Evolutionary conservation across 2,329 filamentous ascomycete genomes (phyloP).

Genomic region (Dendrostoma leiphaemia): DNA sequence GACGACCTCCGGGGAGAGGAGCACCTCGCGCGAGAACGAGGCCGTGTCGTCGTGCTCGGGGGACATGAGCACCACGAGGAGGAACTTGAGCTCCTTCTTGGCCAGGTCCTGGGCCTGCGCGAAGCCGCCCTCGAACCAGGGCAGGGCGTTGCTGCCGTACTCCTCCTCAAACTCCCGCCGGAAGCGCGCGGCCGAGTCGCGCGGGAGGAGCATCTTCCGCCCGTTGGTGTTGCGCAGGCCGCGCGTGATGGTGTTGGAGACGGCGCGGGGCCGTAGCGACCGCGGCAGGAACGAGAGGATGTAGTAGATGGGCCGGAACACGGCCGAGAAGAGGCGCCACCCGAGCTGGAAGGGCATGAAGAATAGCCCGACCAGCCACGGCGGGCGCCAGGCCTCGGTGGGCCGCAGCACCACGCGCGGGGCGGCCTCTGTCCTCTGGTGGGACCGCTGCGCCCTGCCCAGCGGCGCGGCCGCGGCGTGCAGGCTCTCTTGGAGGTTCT

Average conservation of each 20-base stretch:
- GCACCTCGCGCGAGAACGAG: constrained; percentile 76
- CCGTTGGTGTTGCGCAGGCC: constrained; percentile 62
- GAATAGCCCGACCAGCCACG: constrained; percentile 73
- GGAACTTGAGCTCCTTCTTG: constrained; percentile 86
- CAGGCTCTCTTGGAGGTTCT: constrained; percentile 69
- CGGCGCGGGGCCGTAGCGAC: constrained; percentile 51
- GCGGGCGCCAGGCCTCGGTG: constrained; percentile 66
- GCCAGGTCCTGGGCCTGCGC: constrained; percentile 87
- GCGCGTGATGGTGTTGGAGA: constrained; percentile 51
- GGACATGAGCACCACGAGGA: constrained; percentile 84
- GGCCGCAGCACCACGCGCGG: constrained; percentile 81
- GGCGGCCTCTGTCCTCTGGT: constrained; percentile 63
- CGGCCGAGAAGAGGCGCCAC: constrained; percentile 66
- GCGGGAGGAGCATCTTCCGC: constrained; percentile 74
- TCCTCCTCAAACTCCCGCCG: constrained; percentile 94
- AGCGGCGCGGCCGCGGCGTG: constrained; percentile 33
- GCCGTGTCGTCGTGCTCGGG: constrained; percentile 93
- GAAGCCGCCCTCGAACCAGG: constrained; percentile 85
- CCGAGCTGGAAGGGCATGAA: constrained; percentile 75
- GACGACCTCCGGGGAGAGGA: constrained; percentile 73
- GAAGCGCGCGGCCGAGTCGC: constrained; percentile 85
- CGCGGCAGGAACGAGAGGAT: constrained; percentile 79
- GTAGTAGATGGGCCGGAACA: constrained; percentile 73
- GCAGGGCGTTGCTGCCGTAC: constrained; percentile 70
- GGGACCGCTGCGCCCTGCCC: constrained; percentile 29